These are phyloP conservation scores for Anthracocystis setariae DNA, from an alignment of 1,284 basidiomycete species.

Conservation along the genomic window DNA sequence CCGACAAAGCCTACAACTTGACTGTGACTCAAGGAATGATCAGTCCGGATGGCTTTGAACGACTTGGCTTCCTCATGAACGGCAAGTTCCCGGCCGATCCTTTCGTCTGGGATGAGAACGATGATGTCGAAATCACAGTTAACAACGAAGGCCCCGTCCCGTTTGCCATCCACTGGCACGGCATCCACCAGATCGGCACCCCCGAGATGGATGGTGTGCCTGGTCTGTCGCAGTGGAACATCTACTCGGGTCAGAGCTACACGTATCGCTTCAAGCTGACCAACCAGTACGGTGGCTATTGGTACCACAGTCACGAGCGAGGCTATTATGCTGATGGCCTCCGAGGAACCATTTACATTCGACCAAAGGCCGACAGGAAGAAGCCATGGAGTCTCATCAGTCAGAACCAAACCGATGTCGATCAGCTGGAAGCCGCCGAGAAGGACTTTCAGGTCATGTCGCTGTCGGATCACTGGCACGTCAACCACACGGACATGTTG, in stretches of 20 bases:
- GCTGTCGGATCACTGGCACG: conserved; percentile 52
- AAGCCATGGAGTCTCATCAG: conserved; percentile 50
- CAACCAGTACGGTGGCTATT: conserved; percentile 50
- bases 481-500: conserved; percentile 49
- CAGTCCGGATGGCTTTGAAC: conserved; percentile 44
- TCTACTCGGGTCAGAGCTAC: conserved; percentile 41
- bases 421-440: conserved; percentile 51
- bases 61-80: conserved; percentile 51
- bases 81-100: conserved; percentile 44
- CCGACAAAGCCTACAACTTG: conserved; percentile 39
- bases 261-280: conserved; percentile 50
- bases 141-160: conserved; percentile 43
- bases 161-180: conserved; percentile 53
- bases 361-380: conserved; percentile 30
- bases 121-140: conserved; percentile 46
- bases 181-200: conserved; percentile 50
- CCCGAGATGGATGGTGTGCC: conserved; percentile 58
- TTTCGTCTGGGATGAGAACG: conserved; percentile 54
- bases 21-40: conserved; percentile 38
- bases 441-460: conserved; percentile 32
- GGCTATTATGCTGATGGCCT: conserved; percentile 50
- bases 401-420: conserved; percentile 22
- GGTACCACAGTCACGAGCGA: conserved; percentile 52
- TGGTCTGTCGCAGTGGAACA: conserved; percentile 52
- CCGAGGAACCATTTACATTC: conserved; percentile 47